Percentiles rank a stretch among this genome's conserved stretches.
phyloP scores from a whole-genome alignment of 2,329 filamentous ascomycete species.

The Fusarium lateritium region DNA sequence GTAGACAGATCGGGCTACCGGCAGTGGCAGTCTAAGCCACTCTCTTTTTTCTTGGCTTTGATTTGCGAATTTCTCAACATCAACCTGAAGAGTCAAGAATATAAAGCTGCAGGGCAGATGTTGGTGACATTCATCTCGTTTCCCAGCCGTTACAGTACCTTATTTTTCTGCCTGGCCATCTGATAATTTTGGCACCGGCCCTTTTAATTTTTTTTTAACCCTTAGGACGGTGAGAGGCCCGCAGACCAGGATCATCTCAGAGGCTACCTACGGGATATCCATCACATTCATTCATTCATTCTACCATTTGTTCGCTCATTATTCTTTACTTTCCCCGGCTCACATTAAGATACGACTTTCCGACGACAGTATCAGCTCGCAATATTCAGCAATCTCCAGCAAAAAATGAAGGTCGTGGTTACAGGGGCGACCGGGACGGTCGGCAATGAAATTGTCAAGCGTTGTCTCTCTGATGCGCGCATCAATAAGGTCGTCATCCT shows the following conservation, averaged over 20 bases:
- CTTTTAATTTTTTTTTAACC: conserved; percentile 26
- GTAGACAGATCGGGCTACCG: conserved; percentile 15
- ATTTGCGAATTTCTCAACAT: background rate
- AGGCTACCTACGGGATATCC: conserved; percentile 21
- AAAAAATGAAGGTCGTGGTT: conserved; percentile 69
- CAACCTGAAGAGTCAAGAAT: conserved; percentile 2
- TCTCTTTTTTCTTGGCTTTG: conserved; percentile 3
- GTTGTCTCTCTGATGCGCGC: conserved; percentile 63
- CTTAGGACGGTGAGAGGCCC: conserved; percentile 35
- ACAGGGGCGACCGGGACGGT: conserved; percentile 72
- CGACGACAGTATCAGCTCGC: background rate
- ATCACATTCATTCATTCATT: conserved; percentile 16
- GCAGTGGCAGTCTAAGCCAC: conserved; percentile 11
- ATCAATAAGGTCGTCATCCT: conserved; percentile 68
- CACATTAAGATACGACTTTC: background rate
- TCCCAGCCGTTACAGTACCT: conserved; percentile 7
- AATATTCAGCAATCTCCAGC: background rate
- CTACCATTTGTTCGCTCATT: background rate
- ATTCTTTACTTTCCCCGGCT: background rate
- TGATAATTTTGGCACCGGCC: conserved; percentile 20
- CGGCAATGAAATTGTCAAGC: conserved; percentile 66
- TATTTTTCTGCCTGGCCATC: background rate
- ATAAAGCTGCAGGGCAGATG: background rate
- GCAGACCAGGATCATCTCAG: conserved; percentile 35
- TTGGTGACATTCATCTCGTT: conserved; percentile 19